Evolutionary conservation across 2,329 filamentous ascomycete species (phyloP).

Genomic region (Trichoderma hamatum): DNA sequence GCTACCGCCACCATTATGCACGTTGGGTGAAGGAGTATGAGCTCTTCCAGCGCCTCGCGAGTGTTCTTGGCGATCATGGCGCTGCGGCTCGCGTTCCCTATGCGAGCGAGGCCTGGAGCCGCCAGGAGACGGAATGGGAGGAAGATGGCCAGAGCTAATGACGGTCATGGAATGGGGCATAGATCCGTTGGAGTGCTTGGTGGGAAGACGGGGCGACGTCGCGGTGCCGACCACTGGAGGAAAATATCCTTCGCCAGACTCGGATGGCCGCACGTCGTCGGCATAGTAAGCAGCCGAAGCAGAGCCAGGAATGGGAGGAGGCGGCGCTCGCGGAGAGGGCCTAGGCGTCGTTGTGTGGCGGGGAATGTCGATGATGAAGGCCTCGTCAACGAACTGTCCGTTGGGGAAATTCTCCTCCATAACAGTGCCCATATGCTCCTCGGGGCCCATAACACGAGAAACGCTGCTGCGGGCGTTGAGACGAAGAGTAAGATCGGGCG

Average conservation of each 20-base stretch:
- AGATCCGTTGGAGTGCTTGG: conserved; percentile 39
- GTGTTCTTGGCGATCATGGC: conserved; percentile 50
- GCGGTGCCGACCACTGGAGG: conserved; percentile 57
- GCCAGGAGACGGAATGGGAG: conserved; percentile 82
- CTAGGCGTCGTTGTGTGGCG: conserved; percentile 71
- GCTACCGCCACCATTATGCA: conserved; percentile 47
- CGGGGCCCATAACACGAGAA: conserved; percentile 77
- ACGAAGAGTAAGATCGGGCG: conserved; percentile 83
- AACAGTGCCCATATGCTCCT: conserved; percentile 78
- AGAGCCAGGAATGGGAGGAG: conserved; percentile 32
- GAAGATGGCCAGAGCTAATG: conserved; percentile 76
- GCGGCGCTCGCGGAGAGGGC: conserved; percentile 69
- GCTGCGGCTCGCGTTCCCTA: conserved; percentile 50
- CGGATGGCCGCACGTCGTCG: conserved; percentile 67
- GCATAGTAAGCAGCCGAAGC: conserved; percentile 55
- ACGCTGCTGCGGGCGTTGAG: conserved; percentile 71
- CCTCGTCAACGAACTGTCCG: conserved; percentile 86
- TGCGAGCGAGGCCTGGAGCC: conserved; percentile 58
- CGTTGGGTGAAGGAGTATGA: conserved; percentile 79
- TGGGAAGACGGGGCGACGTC: conserved; percentile 46
- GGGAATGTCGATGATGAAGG: conserved; percentile 83
- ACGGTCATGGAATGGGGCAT: conserved; percentile 72
- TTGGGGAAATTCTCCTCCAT: conserved; percentile 83
- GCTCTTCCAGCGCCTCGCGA: conserved; percentile 68
- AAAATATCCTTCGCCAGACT: conserved; percentile 80